Percentiles rank a stretch among this genome's conserved stretches.
phyloP scores from a whole-genome alignment of 495 filamentous ascomycete species.

The Lasiosphaeria hispida region DNA sequence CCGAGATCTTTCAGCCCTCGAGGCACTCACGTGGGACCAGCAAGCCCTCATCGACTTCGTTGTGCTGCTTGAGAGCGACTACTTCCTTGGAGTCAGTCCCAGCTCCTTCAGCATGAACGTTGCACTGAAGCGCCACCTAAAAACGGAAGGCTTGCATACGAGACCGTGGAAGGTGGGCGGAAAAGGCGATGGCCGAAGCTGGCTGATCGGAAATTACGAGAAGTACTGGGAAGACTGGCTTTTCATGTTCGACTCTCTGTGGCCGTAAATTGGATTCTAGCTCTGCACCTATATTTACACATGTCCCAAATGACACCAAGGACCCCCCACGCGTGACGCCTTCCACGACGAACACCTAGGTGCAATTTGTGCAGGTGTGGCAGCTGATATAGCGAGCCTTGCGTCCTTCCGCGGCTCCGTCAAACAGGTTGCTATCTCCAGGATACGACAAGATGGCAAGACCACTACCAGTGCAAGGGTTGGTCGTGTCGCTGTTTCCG shows the following conservation, averaged over 20 bases:
- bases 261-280: conserved; percentile 28
- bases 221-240: conserved; percentile 47
- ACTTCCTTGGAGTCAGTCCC: conserved; percentile 44
- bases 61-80: conserved; percentile 37
- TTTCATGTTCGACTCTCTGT: conserved; percentile 48
- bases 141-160: conserved; percentile 37
- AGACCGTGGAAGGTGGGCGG: conserved; percentile 44
- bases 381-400: no score
- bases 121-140: conserved; percentile 40
- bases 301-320: no score
- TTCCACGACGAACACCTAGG: no score
- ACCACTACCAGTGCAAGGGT: no score
- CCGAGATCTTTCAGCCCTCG: conserved; percentile 29
- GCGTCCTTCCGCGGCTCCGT: no score
- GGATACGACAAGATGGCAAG: no score
- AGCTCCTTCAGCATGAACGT: conserved; percentile 49
- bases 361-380: no score
- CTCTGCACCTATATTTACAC: no score
- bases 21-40: conserved; percentile 44
- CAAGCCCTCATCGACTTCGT: conserved; percentile 44
- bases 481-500: no score
- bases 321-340: no score
- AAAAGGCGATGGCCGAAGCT: conserved; percentile 39
- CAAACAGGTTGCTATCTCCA: no score
- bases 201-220: conserved; percentile 40